These are phyloP conservation scores for Suillus weaverae DNA, from an alignment of 768 basidiomycete species.

Conservation along the genomic window DNA sequence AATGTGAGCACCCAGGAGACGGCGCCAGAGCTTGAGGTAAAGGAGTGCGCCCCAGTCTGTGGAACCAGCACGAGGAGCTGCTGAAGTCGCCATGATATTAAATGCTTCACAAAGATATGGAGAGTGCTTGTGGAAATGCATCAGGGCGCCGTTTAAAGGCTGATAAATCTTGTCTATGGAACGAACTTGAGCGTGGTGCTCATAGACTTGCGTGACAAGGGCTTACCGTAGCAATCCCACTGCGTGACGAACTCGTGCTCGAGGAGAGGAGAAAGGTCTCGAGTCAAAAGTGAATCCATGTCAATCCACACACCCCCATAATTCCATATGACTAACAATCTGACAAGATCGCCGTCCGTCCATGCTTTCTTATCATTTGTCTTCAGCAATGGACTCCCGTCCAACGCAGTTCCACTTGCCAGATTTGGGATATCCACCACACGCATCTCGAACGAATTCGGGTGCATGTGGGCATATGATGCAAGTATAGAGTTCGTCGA, in stretches of 20 bases:
- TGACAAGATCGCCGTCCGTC: conserved; percentile 93
- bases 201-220: not conserved
- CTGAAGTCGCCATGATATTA: conserved; percentile 78
- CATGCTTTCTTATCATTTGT: conserved; percentile 79
- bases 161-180: conserved; percentile 66
- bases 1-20: conserved; percentile 68
- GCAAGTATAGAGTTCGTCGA: conserved; percentile 54
- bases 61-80: conserved; percentile 71
- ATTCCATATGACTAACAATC: conserved; percentile 84
- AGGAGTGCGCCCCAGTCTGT: conserved; percentile 94
- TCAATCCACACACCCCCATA: conserved; percentile 96
- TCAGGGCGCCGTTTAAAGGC: conserved; percentile 89
- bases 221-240: conserved; percentile 96
- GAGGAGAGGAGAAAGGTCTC: conserved; percentile 81
- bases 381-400: conserved; percentile 60
- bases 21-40: conserved; percentile 89
- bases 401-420: conserved; percentile 75
- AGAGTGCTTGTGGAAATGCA: conserved; percentile 89
- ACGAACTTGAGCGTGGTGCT: not conserved
- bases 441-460: conserved; percentile 68
- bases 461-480: conserved; percentile 60
- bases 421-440: conserved; percentile 66
- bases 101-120: conserved; percentile 98
- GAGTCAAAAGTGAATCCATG: conserved; percentile 92
- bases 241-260: conserved; percentile 98